Conservation (phyloP, 2,329 filamentous ascomycete species). For the Sporothrix globosa region DNA sequence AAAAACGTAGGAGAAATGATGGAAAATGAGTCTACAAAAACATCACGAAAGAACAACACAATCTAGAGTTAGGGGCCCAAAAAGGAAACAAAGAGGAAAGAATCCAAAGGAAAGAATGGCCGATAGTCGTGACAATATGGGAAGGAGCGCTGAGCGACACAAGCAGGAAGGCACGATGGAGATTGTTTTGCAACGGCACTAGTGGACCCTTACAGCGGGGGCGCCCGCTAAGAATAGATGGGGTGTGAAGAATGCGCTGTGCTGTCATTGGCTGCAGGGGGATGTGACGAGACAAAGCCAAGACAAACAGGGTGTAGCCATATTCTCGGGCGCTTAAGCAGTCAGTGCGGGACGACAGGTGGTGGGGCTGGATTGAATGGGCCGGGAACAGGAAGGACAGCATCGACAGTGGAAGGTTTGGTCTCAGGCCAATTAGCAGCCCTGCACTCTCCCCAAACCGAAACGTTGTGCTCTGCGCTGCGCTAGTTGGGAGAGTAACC, state of each 20-base stretch:
- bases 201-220: constrained; percentile 28
- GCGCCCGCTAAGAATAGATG: constrained; percentile 35
- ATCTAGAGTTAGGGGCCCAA: not conserved
- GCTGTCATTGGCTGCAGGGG: constrained; percentile 30
- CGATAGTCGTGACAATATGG: constrained; percentile 14
- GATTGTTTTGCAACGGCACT: constrained; percentile 28
- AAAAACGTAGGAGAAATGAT: not conserved
- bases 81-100: constrained; percentile 1
- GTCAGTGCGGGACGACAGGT: not conserved
- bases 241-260: not conserved
- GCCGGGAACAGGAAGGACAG: not conserved
- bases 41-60: constrained; percentile 14
- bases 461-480: not conserved
- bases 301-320: constrained; percentile 31
- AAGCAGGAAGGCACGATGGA: constrained; percentile 25
- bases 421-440: not conserved
- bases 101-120: not conserved
- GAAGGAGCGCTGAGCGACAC: constrained; percentile 6
- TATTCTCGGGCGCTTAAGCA: constrained; percentile 36
- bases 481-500: not conserved
- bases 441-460: not conserved
- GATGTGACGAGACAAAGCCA: constrained; percentile 33
- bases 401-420: not conserved
- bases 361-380: not conserved
- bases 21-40: not conserved